Evolutionary conservation across 2,329 filamentous ascomycete genomes (phyloP).

Genomic region (Gremmenia infestans): DNA sequence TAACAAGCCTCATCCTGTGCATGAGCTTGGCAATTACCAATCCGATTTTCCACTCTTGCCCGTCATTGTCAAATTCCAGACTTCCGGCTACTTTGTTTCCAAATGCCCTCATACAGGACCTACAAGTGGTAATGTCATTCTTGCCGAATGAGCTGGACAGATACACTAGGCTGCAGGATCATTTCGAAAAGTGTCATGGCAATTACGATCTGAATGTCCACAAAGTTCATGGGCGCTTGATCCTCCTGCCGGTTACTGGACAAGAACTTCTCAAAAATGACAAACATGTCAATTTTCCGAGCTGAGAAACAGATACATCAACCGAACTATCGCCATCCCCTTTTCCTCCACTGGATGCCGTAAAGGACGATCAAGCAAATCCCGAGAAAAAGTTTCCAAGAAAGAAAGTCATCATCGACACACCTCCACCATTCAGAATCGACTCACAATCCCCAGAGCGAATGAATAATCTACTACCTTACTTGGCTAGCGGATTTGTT

Average conservation of each 20-base stretch:
- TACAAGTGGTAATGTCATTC: too few relatives aligned
- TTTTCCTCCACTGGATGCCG: too few relatives aligned
- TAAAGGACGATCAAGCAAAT: too few relatives aligned
- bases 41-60: too few relatives aligned
- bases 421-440: neutral
- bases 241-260: neutral
- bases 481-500: neutral
- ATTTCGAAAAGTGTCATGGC: neutral
- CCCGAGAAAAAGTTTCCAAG: neutral
- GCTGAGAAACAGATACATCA: too few relatives aligned
- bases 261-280: neutral
- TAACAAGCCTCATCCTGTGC: too few relatives aligned
- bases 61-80: too few relatives aligned
- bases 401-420: neutral
- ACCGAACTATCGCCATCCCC: too few relatives aligned
- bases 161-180: neutral
- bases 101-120: too few relatives aligned
- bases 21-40: too few relatives aligned
- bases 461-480: neutral
- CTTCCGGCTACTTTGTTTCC: too few relatives aligned
- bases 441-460: neutral
- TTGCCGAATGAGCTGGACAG: neutral
- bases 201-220: neutral
- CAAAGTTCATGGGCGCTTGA: neutral
- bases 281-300: neutral